These are phyloP conservation scores for Ensete glaucum DNA, from an alignment of 176 grass and related monocot genomes.

Conservation along the genomic window DNA sequence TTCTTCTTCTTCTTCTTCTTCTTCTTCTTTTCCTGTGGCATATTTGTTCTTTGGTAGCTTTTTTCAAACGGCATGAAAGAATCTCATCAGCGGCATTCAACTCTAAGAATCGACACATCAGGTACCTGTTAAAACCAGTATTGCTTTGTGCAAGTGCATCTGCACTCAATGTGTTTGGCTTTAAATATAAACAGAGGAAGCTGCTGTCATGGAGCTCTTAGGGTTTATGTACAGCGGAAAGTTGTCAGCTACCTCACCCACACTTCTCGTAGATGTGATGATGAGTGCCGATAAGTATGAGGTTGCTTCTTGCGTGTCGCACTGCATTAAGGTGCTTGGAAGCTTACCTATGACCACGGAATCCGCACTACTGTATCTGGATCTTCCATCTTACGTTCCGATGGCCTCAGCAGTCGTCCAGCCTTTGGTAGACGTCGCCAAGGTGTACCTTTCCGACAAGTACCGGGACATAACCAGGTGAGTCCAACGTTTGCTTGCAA, in stretches of 20 bases:
- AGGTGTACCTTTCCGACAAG: constrained; percentile 16
- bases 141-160: background rate
- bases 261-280: constrained; percentile 20
- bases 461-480: constrained; percentile 24
- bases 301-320: constrained; percentile 85
- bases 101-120: constrained; percentile 73
- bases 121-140: constrained; percentile 31
- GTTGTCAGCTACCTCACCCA: constrained; percentile 16
- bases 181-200: constrained; percentile 29
- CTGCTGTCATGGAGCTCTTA: constrained; percentile 24
- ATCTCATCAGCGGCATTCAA: constrained; percentile 77
- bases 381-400: constrained; percentile 83
- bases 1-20: too few relatives aligned
- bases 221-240: constrained; percentile 30
- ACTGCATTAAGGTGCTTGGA: constrained; percentile 82
- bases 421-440: constrained; percentile 14
- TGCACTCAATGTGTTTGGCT: too few relatives aligned
- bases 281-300: constrained; percentile 94
- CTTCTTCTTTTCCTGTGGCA: background rate
- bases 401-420: constrained; percentile 40
- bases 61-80: constrained; percentile 99
- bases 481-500: background rate
- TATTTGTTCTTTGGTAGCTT: constrained; percentile 41
- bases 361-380: constrained; percentile 88
- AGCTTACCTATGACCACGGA: constrained; percentile 94